Evolutionary conservation across 2,329 filamentous ascomycete genomes (phyloP).

Genomic region (Fusarium sulawesiense): DNA sequence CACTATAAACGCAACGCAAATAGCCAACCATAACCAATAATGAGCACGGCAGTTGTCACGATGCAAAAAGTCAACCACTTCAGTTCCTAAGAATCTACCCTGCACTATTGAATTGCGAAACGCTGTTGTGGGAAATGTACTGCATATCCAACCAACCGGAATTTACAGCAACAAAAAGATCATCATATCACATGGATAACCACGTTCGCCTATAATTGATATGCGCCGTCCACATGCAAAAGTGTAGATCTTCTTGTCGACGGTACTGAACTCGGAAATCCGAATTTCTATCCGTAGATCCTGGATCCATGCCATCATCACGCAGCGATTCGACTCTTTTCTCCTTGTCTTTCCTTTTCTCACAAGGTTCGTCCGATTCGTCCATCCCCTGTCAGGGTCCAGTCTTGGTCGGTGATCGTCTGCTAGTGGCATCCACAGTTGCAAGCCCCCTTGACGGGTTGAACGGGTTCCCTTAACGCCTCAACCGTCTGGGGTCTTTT

Average conservation of each 20-base stretch:
- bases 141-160: conserved; percentile 3
- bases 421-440: conserved; percentile 20
- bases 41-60: neutral
- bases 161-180: neutral
- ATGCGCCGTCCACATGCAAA: conserved; percentile 13
- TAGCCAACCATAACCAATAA: neutral
- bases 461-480: conserved; percentile 20
- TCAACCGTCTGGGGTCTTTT: conserved; percentile 18
- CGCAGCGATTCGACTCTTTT: neutral
- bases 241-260: conserved; percentile 12
- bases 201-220: neutral
- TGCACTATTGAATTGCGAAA: conserved; percentile 9
- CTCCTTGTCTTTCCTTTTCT: neutral
- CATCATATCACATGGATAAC: neutral
- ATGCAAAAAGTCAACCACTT: neutral
- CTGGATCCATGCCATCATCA: conserved; percentile 10
- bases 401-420: conserved; percentile 5
- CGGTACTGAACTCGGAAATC: neutral
- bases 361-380: conserved; percentile 5
- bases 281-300: neutral
- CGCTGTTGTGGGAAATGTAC: neutral
- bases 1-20: neutral
- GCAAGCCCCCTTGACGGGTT: neutral
- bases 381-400: neutral
- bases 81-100: conserved; percentile 4